These are phyloP conservation scores for Phytophthora parvispora DNA, from an alignment of 352 stramenopile species.

Conservation along the genomic window DNA sequence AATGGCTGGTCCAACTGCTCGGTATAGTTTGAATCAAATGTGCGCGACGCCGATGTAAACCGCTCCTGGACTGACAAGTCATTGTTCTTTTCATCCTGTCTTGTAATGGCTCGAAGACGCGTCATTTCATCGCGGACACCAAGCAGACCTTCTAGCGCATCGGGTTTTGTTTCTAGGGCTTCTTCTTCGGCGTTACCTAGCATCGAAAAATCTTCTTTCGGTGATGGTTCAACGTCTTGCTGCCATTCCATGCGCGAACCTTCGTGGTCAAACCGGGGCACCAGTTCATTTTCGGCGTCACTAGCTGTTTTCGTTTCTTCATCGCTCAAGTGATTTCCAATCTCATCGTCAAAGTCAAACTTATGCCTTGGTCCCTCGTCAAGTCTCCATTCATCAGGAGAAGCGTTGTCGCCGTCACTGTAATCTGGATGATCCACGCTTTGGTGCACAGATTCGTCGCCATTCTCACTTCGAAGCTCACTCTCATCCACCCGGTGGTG, in stretches of 20 bases:
- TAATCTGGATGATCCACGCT: conserved; percentile 3
- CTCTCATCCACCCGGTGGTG: conserved; percentile 4
- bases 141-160: conserved; percentile 34
- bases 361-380: conserved; percentile 19
- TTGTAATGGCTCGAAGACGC: conserved; percentile 34
- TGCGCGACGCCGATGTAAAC: not conserved
- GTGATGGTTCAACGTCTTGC: not conserved
- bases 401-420: not conserved
- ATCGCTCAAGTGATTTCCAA: conserved; percentile 16
- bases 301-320: not conserved
- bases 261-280: not conserved
- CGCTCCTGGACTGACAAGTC: conserved; percentile 1
- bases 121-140: conserved; percentile 33
- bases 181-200: conserved; percentile 18
- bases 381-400: conserved; percentile 17
- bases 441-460: not conserved
- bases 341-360: conserved; percentile 20
- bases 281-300: not conserved
- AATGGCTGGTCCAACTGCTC: conserved; percentile 13
- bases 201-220: conserved; percentile 4
- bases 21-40: not conserved
- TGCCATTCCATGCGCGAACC: conserved; percentile 7
- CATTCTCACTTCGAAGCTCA: not conserved
- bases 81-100: conserved; percentile 6
- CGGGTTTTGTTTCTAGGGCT: not conserved